A percentile compares a stretch with the other conserved stretches of the same genome.
Conservation (phyloP, 2,329 filamentous ascomycete species). For the Colletotrichum camelliae region DNA sequence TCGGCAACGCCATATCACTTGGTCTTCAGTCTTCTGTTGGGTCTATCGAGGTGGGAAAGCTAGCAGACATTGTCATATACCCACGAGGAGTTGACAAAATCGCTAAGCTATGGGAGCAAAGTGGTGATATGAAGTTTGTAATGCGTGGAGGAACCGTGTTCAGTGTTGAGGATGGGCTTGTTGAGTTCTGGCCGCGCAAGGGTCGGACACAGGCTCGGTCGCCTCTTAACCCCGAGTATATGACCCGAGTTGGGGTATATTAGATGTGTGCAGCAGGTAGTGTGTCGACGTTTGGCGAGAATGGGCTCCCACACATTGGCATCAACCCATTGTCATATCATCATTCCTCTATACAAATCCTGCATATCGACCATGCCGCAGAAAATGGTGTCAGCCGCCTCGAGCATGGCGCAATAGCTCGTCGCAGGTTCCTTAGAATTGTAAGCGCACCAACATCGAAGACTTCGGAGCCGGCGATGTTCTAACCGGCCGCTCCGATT, state of each 20-base stretch:
- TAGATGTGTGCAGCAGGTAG: background rate
- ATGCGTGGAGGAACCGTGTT: background rate
- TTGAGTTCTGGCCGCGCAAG: background rate
- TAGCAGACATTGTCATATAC: background rate
- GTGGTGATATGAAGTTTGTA: background rate
- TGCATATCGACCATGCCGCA: fast-evolving
- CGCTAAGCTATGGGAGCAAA: background rate
- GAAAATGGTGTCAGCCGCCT: background rate
- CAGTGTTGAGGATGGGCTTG: fast-evolving
- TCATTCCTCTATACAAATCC: fast-evolving
- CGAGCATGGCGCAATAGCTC: background rate
- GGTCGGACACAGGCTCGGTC: fast-evolving
- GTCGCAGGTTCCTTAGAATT: background rate
- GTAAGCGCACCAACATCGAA: fast-evolving
- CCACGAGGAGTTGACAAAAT: background rate
- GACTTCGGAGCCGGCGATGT: background rate
- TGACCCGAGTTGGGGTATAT: background rate
- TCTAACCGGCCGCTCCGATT: background rate
- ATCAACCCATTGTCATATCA: fast-evolving
- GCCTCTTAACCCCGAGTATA: background rate
- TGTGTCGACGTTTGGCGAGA: background rate
- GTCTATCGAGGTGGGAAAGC: background rate
- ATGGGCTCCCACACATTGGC: background rate
- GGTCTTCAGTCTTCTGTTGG: background rate
- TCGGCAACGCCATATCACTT: background rate